phyloP scores from a whole-genome alignment of 192 early-diverging fungal species.

The Funneliformis mosseae region DNA sequence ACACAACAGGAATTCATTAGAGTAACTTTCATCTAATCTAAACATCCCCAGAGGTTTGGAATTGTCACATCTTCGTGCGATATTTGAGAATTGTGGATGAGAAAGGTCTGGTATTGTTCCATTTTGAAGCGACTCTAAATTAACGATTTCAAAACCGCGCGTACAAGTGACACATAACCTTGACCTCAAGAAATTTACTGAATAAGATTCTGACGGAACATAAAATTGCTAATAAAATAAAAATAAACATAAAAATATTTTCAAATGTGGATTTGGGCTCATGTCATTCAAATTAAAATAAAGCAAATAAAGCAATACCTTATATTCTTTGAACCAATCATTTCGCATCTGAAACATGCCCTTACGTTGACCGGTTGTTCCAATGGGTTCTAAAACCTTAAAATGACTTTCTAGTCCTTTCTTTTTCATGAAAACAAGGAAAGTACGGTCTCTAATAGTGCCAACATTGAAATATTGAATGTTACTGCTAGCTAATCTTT shows the following conservation, averaged over 20 bases:
- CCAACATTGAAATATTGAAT: slow-evolving; percentile 58
- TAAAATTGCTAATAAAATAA: slow-evolving; percentile 81
- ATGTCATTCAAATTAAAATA: background rate
- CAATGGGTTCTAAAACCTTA: slow-evolving; percentile 42
- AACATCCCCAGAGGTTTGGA: slow-evolving; percentile 83
- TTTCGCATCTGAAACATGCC: background rate
- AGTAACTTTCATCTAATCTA: slow-evolving; percentile 55
- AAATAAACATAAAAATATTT: background rate
- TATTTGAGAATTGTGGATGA: slow-evolving; percentile 73
- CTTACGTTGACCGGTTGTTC: slow-evolving; percentile 36
- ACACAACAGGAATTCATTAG: slow-evolving; percentile 82
- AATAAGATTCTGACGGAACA: slow-evolving; percentile 87
- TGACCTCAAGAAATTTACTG: slow-evolving; percentile 84
- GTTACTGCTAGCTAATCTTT: slow-evolving; percentile 49
- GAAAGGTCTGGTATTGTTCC: slow-evolving; percentile 82
- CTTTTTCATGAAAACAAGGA: slow-evolving; percentile 48
- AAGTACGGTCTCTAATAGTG: slow-evolving; percentile 40
- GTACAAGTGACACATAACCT: slow-evolving; percentile 87
- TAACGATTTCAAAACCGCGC: slow-evolving; percentile 93
- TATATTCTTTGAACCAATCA: slow-evolving; percentile 59
- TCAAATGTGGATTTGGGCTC: background rate
- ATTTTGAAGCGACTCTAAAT: slow-evolving; percentile 80
- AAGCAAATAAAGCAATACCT: slow-evolving; percentile 39
- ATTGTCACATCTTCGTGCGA: slow-evolving; percentile 68
- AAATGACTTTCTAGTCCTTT: slow-evolving; percentile 37